phyloP scores from a whole-genome alignment of 2,329 filamentous ascomycete genomes.

The Myriosclerotinia duriaeana region DNA sequence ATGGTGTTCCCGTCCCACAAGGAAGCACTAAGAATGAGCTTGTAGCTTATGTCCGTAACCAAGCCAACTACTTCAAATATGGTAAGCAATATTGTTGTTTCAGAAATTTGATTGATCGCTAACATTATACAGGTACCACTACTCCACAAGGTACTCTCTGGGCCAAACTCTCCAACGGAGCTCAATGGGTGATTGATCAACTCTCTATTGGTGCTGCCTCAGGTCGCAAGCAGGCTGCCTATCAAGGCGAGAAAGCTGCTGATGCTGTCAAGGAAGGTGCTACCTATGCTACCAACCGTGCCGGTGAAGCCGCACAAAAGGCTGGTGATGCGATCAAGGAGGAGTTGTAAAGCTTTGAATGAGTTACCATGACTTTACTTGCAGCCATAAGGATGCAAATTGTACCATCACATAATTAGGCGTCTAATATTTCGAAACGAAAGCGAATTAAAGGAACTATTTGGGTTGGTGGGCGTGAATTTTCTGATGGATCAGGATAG shows the following conservation, averaged over 20 bases:
- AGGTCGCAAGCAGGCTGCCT: conserved; percentile 45
- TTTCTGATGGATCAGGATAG: not conserved
- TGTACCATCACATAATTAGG: conserved; percentile 21
- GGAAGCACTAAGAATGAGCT: conserved; percentile 58
- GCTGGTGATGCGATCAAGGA: conserved; percentile 39
- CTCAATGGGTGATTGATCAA: conserved; percentile 51
- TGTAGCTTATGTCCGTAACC: conserved; percentile 67
- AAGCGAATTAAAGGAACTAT: conserved; percentile 14
- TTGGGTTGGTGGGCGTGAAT: conserved; percentile 4
- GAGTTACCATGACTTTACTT: not conserved
- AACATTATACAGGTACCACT: conserved; percentile 46
- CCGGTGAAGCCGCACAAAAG: conserved; percentile 42
- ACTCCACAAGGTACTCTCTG: conserved; percentile 64
- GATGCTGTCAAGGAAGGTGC: conserved; percentile 43
- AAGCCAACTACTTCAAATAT: conserved; percentile 74
- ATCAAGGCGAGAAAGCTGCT: conserved; percentile 48
- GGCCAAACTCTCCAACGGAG: conserved; percentile 55
- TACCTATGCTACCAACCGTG: conserved; percentile 40
- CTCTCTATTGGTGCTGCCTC: conserved; percentile 49
- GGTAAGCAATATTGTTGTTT: conserved; percentile 44
- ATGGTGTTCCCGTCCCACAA: conserved; percentile 55
- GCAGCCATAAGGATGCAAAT: not conserved
- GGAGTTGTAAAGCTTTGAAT: conserved; percentile 37
- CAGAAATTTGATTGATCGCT: not conserved
- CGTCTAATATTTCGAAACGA: conserved; percentile 15